Evolutionary conservation across 345 rosid genomes (phyloP), one percentile per base, ranked within the genome.

Genomic region (Reutealis trisperma): DNA sequence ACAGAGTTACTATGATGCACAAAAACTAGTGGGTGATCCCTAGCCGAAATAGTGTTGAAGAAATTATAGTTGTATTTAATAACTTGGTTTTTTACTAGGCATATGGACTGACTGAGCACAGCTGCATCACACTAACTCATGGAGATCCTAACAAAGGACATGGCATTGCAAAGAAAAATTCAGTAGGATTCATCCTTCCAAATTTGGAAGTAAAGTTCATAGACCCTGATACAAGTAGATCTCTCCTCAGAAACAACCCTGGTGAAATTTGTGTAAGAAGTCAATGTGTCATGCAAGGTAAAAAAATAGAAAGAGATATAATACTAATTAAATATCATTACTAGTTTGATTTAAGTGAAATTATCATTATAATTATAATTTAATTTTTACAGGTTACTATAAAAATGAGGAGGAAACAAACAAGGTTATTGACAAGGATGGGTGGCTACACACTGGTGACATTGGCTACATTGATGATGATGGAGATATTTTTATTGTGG

Each of bases 391-490:
- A 89, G 97, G 94, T 60, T 93, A 96, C 78, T 91, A 86, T 52
- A 83, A 87, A 60, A 92, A 87, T 64, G 77, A 92, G 80, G 97
- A 92, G 78, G 99, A 92, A 83, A 93, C 97, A 2, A 80, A 83
- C 22, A 81, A 84, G 82, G 91, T 94, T 2, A 91, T 96, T 27
- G 98, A 93, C 83, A 75, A 80, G 76, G 81, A 88, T 19, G 97
- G 99, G 21, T 93, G 98, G 98, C 89, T 93, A 22, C 98, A 93
- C 71, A 93, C 97, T 0, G 98, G 99, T 5, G 97, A 96, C 77
- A 84, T 92, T 78, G 97, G 97, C 3, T 96, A 87, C 79, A 90
- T 93, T 65, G 98, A 93, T 67, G 95, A 87, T 49, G 99, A 95
- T 77, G 98, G 98, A 41, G 96, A 93, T 68, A 83, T 96, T 42